Evolutionary conservation across 106 monocot genomes (phyloP).

Genomic region (Apostasia ramifera): DNA sequence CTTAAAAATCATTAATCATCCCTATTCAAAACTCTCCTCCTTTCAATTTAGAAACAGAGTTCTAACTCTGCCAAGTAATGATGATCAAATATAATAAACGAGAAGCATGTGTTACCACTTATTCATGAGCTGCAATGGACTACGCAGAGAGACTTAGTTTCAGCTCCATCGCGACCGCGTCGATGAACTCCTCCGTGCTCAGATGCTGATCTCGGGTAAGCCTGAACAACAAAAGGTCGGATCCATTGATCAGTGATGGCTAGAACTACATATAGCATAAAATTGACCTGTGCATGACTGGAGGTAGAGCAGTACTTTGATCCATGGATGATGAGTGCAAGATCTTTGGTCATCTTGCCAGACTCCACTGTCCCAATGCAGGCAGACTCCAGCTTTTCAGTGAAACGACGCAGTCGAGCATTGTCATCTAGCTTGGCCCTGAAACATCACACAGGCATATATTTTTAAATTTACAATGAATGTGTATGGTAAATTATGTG

Average conservation of each 20-base stretch:
- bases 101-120: no score
- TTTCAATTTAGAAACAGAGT: no score
- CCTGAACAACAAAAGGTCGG: not conserved
- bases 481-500: not conserved
- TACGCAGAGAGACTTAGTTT: slow-evolving; percentile 4
- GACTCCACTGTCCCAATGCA: slow-evolving; percentile 61
- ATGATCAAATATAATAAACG: no score
- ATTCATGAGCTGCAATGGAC: no score
- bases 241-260: not conserved
- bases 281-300: no score
- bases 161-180: slow-evolving; percentile 14
- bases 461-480: not conserved
- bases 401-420: slow-evolving; percentile 41
- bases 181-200: slow-evolving; percentile 24
- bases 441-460: not conserved
- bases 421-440: slow-evolving; percentile 69
- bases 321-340: slow-evolving; percentile 63
- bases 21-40: no score
- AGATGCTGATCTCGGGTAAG: slow-evolving; percentile 10
- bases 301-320: slow-evolving; percentile 25
- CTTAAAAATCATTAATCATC: no score
- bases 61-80: no score
- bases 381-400: slow-evolving; percentile 55
- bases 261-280: not conserved
- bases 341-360: slow-evolving; percentile 82